A percentile compares a stretch with the other conserved stretches of the same genome.
Evolutionary conservation across 164 flowering plant genomes (phyloP).

Genomic region (Piper longum): DNA sequence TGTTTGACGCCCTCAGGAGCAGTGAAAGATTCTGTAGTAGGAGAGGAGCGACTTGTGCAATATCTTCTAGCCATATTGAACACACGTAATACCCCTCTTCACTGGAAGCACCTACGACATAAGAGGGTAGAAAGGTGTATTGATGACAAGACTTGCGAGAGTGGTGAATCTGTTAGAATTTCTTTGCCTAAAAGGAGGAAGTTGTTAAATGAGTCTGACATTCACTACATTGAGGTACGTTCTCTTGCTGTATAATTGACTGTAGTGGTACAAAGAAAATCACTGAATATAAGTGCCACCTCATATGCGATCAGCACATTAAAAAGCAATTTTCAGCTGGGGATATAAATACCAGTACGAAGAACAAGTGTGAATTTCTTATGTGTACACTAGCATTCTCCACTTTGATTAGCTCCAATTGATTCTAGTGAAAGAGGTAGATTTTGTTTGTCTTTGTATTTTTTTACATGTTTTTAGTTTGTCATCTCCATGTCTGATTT

Average conservation of each 20-base stretch:
- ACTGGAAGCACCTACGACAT: constrained; percentile 45
- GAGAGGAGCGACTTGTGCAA: constrained; percentile 89
- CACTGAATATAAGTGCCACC: too few relatives aligned
- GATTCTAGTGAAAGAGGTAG: neutral
- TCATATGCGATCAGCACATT: too few relatives aligned
- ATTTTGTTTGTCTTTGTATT: neutral
- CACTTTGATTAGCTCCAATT: too few relatives aligned
- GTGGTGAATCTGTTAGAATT: constrained; percentile 26
- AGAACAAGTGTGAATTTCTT: too few relatives aligned
- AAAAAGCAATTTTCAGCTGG: too few relatives aligned
- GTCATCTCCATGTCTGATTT: neutral
- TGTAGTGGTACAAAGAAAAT: too few relatives aligned
- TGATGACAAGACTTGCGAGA: constrained; percentile 20
- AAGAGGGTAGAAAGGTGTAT: constrained; percentile 28
- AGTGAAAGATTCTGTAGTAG: constrained; percentile 88
- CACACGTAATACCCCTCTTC: constrained; percentile 75
- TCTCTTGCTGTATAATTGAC: neutral
- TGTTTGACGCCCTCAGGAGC: constrained; percentile 36
- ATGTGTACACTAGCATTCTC: too few relatives aligned
- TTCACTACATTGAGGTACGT: constrained; percentile 51
- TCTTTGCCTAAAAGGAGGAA: constrained; percentile 35
- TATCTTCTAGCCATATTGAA: constrained; percentile 73
- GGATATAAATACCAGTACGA: too few relatives aligned
- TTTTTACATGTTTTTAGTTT: neutral
- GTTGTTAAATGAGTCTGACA: constrained; percentile 29